Conservation (phyloP, 108 stramenopile genomes). For the Fragilariopsis cylindrus region DNA sequence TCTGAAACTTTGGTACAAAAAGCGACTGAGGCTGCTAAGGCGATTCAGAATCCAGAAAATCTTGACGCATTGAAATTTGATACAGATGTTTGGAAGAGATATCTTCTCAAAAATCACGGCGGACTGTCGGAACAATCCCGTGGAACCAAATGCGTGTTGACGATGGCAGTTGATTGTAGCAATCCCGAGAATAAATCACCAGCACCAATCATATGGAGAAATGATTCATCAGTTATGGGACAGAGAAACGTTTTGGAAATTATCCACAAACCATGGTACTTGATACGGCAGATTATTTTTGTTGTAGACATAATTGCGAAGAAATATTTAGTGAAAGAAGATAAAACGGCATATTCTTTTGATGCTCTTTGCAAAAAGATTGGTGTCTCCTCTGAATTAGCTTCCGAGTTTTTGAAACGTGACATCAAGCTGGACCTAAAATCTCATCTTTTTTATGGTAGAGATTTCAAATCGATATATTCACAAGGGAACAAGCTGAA, state of each 20-base stretch:
- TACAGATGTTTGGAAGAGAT: constrained; percentile 5
- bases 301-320: constrained; percentile 10
- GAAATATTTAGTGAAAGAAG: not conserved
- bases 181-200: not conserved
- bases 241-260: not conserved
- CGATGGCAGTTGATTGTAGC: not conserved
- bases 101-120: not conserved
- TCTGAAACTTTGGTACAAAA: constrained; percentile 1
- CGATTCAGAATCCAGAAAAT: not conserved
- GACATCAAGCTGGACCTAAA: not conserved
- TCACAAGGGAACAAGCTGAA: constrained; percentile 1
- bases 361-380: not conserved
- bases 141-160: constrained; percentile 1
- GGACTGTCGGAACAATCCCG: not conserved
- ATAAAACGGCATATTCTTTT: not conserved
- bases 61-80: not conserved
- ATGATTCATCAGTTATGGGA: not conserved
- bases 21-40: constrained; percentile 1
- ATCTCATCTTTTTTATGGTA: constrained; percentile 5
- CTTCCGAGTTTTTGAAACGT: not conserved
- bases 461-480: not conserved
- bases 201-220: not conserved
- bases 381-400: not conserved
- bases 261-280: constrained; percentile 8
- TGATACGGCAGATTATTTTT: constrained; percentile 11